Percentiles rank a stretch among this genome's conserved stretches.
Evolutionary conservation across 2,329 filamentous ascomycete genomes (phyloP).

Genomic region (Capronia coronata): DNA sequence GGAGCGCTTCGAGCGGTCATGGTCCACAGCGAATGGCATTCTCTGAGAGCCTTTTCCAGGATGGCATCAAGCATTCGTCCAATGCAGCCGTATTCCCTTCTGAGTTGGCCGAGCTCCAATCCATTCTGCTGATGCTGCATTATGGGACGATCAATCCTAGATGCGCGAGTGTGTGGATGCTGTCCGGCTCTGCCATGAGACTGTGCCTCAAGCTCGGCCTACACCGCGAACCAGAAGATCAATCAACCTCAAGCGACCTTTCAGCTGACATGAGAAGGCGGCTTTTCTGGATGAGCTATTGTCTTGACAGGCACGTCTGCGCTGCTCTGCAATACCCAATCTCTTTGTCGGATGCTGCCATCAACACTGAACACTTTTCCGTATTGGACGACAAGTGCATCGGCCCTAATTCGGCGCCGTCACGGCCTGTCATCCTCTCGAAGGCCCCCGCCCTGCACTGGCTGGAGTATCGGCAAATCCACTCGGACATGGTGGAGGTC

Average conservation of each 20-base stretch:
- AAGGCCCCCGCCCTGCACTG: constrained; percentile 8
- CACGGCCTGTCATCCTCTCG: background rate
- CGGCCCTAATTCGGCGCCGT: background rate
- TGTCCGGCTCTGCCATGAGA: constrained; percentile 17
- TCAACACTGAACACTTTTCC: constrained; percentile 4
- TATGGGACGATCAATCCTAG: constrained; percentile 16
- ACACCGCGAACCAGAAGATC: constrained; percentile 13
- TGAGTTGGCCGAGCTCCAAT: constrained; percentile 11
- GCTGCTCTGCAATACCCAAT: constrained; percentile 16
- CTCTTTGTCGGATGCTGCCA: constrained; percentile 16
- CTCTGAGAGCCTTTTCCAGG: constrained; percentile 26
- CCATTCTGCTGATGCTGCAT: constrained; percentile 14
- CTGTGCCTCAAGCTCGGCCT: constrained; percentile 17
- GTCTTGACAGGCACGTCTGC: constrained; percentile 16
- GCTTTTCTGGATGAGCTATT: constrained; percentile 20
- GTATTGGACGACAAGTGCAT: background rate
- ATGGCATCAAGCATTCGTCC: constrained; percentile 27
- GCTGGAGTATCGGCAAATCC: constrained; percentile 11
- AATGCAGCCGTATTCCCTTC: constrained; percentile 20
- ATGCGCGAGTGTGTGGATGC: constrained; percentile 18
- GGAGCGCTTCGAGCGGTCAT: constrained; percentile 26
- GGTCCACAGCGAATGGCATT: constrained; percentile 26
- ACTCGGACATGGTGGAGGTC: constrained; percentile 17
- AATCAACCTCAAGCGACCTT: background rate
- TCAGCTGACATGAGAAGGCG: constrained; percentile 10